Percentiles rank a stretch among this genome's conserved stretches.
Evolutionary conservation across 1,284 basidiomycete species (phyloP).

Genomic region (Cryptococcus maquisensis): DNA sequence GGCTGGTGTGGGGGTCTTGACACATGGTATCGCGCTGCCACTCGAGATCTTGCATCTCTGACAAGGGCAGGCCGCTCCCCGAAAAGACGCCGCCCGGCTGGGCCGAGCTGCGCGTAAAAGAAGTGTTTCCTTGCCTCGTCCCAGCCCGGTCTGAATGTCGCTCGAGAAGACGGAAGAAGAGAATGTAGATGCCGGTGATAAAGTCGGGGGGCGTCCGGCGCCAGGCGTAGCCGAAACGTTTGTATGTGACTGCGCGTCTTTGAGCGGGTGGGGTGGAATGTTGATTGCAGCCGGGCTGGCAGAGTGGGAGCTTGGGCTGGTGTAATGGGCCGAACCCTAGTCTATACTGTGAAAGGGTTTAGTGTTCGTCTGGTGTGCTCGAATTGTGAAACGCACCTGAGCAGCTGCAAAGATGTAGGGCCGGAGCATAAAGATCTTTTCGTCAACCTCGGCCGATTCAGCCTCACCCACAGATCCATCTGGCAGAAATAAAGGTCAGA

Average conservation of each 20-base stretch:
- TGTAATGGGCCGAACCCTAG: slow-evolving; percentile 52
- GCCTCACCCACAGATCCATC: slow-evolving; percentile 26
- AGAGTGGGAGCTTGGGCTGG: slow-evolving; percentile 43
- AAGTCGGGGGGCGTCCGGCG: slow-evolving; percentile 37
- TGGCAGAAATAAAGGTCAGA: neutral
- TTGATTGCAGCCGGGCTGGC: slow-evolving; percentile 20
- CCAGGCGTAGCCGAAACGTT: slow-evolving; percentile 43
- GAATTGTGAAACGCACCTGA: slow-evolving; percentile 32
- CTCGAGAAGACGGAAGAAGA: slow-evolving; percentile 38
- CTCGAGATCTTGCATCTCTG: slow-evolving; percentile 46
- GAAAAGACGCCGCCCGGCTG: slow-evolving; percentile 24
- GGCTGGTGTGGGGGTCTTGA: slow-evolving; percentile 48
- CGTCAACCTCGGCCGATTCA: slow-evolving; percentile 49
- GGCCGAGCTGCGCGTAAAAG: slow-evolving; percentile 11
- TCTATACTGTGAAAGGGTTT: slow-evolving; percentile 45
- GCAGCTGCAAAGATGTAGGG: slow-evolving; percentile 55
- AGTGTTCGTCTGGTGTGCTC: neutral
- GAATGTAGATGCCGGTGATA: slow-evolving; percentile 30
- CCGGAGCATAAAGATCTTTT: slow-evolving; percentile 53
- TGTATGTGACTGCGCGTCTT: slow-evolving; percentile 31
- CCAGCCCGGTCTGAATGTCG: slow-evolving; percentile 36
- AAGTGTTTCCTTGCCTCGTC: slow-evolving; percentile 21
- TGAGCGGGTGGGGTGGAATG: slow-evolving; percentile 20
- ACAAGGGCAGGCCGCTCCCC: slow-evolving; percentile 32
- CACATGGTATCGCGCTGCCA: slow-evolving; percentile 49